These are phyloP conservation scores for Acacia pycnantha DNA, from an alignment of 331 rosid genomes.

Conservation along the genomic window DNA sequence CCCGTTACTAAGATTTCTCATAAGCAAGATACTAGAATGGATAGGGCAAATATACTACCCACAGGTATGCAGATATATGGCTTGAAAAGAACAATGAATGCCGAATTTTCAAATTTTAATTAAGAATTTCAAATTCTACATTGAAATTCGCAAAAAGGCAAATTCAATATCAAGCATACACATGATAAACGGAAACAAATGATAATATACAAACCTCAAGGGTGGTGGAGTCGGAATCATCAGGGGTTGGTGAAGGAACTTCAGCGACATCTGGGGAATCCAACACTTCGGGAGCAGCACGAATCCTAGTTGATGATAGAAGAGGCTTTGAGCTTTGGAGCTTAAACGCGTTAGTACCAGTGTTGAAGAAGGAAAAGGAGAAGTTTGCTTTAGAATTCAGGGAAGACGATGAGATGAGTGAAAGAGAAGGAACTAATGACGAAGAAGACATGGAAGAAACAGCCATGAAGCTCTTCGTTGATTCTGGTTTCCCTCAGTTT, in stretches of 20 bases:
- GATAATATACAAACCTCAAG: slow-evolving; percentile 49
- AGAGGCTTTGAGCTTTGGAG: slow-evolving; percentile 44
- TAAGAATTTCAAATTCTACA: background rate
- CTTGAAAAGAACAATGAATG: background rate
- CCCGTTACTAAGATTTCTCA: background rate
- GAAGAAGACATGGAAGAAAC: slow-evolving; percentile 72
- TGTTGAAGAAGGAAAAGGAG: slow-evolving; percentile 31
- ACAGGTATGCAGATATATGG: background rate
- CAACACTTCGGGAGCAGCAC: slow-evolving; percentile 77
- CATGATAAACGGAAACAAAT: background rate
- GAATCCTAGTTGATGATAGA: slow-evolving; percentile 48
- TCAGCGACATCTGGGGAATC: slow-evolving; percentile 46
- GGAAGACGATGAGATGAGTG: slow-evolving; percentile 46
- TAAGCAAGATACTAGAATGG: background rate
- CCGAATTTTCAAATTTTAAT: background rate
- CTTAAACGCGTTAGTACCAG: slow-evolving; percentile 34
- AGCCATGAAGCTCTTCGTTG: slow-evolving; percentile 53
- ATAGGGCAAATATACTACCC: background rate
- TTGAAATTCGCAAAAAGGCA: background rate
- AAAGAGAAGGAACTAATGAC: slow-evolving; percentile 48
- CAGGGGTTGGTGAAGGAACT: slow-evolving; percentile 43
- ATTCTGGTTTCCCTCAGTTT: slow-evolving; percentile 3
- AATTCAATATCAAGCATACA: background rate
- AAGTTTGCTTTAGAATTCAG: slow-evolving; percentile 37
- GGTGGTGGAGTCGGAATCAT: slow-evolving; percentile 33